Percentiles rank a stretch among this genome's conserved stretches.
phyloP scores from a whole-genome alignment of 768 basidiomycete species.

The Mycena galopus region DNA sequence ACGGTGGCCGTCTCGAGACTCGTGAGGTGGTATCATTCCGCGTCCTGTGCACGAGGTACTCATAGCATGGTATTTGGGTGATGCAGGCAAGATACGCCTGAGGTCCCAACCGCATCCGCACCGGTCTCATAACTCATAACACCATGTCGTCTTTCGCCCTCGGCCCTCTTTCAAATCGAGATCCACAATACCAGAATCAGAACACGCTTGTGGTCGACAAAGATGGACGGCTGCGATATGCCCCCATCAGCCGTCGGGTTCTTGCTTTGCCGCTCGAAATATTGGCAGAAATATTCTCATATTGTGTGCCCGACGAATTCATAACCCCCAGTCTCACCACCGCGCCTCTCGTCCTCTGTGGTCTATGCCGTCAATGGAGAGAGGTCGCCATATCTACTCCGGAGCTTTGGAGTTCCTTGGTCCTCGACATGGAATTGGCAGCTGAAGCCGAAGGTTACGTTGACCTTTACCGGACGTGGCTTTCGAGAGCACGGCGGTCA shows the following conservation, averaged over 20 bases:
- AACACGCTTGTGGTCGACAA: neutral
- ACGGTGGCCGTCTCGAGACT: no score
- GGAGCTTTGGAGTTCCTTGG: slow-evolving; percentile 15
- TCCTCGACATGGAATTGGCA: no score
- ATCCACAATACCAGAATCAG: slow-evolving; percentile 13
- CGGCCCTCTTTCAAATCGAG: slow-evolving; percentile 21
- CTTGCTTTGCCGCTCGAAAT: slow-evolving; percentile 14
- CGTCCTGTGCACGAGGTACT: no score
- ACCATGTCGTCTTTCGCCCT: slow-evolving; percentile 8
- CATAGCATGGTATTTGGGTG: no score
- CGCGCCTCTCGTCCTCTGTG: slow-evolving; percentile 6
- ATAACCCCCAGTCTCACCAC: neutral
- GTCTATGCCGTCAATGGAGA: slow-evolving; percentile 11
- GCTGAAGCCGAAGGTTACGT: no score
- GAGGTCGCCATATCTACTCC: slow-evolving; percentile 11
- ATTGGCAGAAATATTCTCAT: slow-evolving; percentile 3
- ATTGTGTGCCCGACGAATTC: slow-evolving; percentile 13
- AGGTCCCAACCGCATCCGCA: no score
- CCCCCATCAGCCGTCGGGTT: neutral
- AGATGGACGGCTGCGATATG: slow-evolving; percentile 6
- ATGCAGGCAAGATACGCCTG: no score
- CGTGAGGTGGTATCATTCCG: no score
- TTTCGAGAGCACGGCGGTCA: no score
- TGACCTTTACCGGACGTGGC: no score
- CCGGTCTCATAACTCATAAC: no score